A percentile compares a stretch with the other conserved stretches of the same genome.
These are phyloP conservation scores for Paracamarosporium sp. DNA, from an alignment of 2,329 filamentous ascomycete genomes.

Conservation along the genomic window DNA sequence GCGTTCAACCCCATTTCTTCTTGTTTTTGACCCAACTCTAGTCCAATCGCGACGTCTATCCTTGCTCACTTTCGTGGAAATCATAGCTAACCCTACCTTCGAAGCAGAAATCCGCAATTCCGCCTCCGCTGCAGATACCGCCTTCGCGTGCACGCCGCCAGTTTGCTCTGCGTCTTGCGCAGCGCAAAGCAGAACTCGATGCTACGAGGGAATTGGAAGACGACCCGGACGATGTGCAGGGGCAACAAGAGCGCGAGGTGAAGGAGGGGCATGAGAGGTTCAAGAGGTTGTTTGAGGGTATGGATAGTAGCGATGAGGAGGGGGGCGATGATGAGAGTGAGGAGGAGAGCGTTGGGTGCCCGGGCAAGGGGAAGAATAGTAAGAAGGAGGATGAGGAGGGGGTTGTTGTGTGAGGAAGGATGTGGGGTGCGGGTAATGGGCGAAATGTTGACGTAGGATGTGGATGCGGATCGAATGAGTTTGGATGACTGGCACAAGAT, in stretches of 20 bases:
- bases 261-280: constrained; percentile 43
- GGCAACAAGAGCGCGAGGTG: constrained; percentile 33
- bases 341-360: constrained; percentile 6
- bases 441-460: too few relatives aligned
- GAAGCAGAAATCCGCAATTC: constrained; percentile 11
- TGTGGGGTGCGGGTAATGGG: too few relatives aligned
- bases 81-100: constrained; percentile 7
- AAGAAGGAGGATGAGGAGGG: constrained; percentile 9
- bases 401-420: background rate
- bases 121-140: constrained; percentile 80
- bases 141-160: constrained; percentile 87
- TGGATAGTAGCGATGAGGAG: constrained; percentile 39
- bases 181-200: constrained; percentile 54
- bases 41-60: constrained; percentile 2
- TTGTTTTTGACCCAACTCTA: background rate
- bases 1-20: background rate
- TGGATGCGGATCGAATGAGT: too few relatives aligned
- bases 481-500: too few relatives aligned
- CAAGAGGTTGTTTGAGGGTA: constrained; percentile 41
- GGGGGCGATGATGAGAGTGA: constrained; percentile 15
- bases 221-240: constrained; percentile 20
- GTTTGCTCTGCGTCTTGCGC: constrained; percentile 79
- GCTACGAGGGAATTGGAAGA: constrained; percentile 27
- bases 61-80: constrained; percentile 6
- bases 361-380: constrained; percentile 15